phyloP scores from a whole-genome alignment of 352 stramenopile species.

The Pythium brassicae region DNA sequence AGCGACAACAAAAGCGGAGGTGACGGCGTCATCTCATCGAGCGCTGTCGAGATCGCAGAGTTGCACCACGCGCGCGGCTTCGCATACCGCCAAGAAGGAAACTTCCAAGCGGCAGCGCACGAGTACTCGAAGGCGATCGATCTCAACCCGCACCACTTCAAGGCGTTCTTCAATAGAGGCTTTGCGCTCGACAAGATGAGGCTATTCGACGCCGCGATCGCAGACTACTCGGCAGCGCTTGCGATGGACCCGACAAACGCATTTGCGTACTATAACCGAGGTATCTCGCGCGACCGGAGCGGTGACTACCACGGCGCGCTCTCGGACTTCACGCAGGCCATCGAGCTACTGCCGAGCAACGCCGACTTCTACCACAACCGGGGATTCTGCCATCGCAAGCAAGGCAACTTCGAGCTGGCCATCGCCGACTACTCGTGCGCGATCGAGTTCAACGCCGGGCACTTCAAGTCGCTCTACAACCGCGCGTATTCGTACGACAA shows the following conservation, averaged over 20 bases:
- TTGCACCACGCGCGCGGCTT: slow-evolving; percentile 63
- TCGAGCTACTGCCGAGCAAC: slow-evolving; percentile 68
- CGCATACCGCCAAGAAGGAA: slow-evolving; percentile 67
- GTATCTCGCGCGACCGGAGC: slow-evolving; percentile 80
- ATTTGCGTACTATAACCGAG: slow-evolving; percentile 81
- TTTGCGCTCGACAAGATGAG: slow-evolving; percentile 85
- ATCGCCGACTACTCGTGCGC: slow-evolving; percentile 78
- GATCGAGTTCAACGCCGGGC: slow-evolving; percentile 55
- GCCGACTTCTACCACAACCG: slow-evolving; percentile 84
- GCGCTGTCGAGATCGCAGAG: slow-evolving; percentile 31
- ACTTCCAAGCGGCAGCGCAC: slow-evolving; percentile 70
- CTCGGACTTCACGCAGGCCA: slow-evolving; percentile 73
- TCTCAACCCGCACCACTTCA: slow-evolving; percentile 80
- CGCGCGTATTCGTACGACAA: slow-evolving; percentile 86
- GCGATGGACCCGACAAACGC: slow-evolving; percentile 64
- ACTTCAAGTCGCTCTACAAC: slow-evolving; percentile 90
- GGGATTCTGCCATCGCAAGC: slow-evolving; percentile 80
- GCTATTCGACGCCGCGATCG: slow-evolving; percentile 68
- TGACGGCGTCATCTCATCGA: neutral
- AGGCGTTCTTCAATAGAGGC: slow-evolving; percentile 85
- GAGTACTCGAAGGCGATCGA: slow-evolving; percentile 78
- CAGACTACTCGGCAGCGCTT: slow-evolving; percentile 72
- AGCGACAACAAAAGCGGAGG: too few relatives aligned
- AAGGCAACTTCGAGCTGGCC: slow-evolving; percentile 71
- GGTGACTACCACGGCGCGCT: slow-evolving; percentile 83